A percentile compares a stretch with the other conserved stretches of the same genome.
Conservation (phyloP, 805 yeast species). For the Debaryomyces tyrocola region DNA sequence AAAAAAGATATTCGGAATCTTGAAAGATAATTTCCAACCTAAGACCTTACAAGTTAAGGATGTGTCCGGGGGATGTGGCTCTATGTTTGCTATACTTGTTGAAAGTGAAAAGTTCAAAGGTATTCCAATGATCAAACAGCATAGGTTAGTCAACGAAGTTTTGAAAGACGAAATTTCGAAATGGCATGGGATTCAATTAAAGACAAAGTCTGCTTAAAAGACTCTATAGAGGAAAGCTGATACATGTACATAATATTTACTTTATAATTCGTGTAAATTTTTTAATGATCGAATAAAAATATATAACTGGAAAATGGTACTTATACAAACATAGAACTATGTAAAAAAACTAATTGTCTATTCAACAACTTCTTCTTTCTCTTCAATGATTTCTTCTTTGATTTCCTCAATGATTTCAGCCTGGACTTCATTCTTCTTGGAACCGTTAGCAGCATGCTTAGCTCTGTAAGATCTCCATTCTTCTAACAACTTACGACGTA, state of each 20-base stretch:
- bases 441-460: slow-evolving; percentile 28
- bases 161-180: slow-evolving; percentile 80
- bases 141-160: slow-evolving; percentile 78
- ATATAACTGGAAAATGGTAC: not conserved
- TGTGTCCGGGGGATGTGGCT: slow-evolving; percentile 93
- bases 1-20: slow-evolving; percentile 55
- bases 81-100: slow-evolving; percentile 89
- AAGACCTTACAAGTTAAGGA: slow-evolving; percentile 66
- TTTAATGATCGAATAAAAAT: not conserved
- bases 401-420: slow-evolving; percentile 68
- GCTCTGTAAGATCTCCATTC: slow-evolving; percentile 86
- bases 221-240: not conserved
- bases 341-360: slow-evolving; percentile 11
- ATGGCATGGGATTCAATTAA: slow-evolving; percentile 95
- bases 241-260: not conserved
- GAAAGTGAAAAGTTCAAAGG: slow-evolving; percentile 77
- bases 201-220: slow-evolving; percentile 53
- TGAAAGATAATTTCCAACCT: slow-evolving; percentile 61
- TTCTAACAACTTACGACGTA: slow-evolving; percentile 75
- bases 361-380: slow-evolving; percentile 68
- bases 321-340: not conserved
- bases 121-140: slow-evolving; percentile 84
- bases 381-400: slow-evolving; percentile 72
- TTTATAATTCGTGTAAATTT: not conserved
- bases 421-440: slow-evolving; percentile 47